Percentiles rank a stretch among this genome's conserved stretches.
Evolutionary conservation across 176 grass and related monocot genomes (phyloP).

Genomic region (Phoenix roebelenii): DNA sequence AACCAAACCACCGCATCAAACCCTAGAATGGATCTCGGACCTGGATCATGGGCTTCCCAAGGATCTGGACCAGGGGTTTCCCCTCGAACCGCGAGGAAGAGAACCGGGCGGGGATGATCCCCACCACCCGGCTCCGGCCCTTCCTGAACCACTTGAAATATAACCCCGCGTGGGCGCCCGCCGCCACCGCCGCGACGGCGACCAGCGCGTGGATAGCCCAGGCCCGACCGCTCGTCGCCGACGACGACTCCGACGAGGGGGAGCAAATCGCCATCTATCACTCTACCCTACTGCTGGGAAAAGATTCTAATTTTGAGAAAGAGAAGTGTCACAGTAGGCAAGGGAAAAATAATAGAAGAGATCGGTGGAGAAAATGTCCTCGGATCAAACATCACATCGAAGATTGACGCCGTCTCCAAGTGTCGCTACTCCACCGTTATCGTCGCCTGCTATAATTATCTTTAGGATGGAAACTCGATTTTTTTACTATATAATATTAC

Average conservation of each 20-base stretch:
- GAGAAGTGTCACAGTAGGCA: not conserved
- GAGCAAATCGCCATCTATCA: constrained; percentile 49
- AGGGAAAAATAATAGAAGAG: not conserved
- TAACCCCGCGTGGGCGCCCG: constrained; percentile 11
- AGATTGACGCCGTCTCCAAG: too few species aligned
- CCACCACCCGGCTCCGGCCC: constrained; percentile 59
- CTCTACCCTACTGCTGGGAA: too few species aligned
- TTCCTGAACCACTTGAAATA: constrained; percentile 37
- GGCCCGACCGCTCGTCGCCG: constrained; percentile 8
- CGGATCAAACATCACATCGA: too few species aligned
- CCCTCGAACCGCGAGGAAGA: constrained; percentile 87
- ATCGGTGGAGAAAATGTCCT: too few species aligned
- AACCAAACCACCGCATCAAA: too few species aligned
- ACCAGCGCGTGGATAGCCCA: constrained; percentile 49
- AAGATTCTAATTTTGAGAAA: too few species aligned
- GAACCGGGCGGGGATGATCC: constrained; percentile 82
- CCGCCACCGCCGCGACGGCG: constrained; percentile 30
- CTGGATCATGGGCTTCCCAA: constrained; percentile 91
- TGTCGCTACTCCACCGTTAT: too few species aligned
- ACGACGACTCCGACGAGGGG: constrained; percentile 14
- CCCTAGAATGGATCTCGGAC: constrained; percentile 8
- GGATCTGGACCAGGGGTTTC: constrained; percentile 67
- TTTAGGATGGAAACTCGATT: too few species aligned
- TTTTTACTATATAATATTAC: too few species aligned
- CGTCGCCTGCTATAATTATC: too few species aligned